Evolutionary conservation across 805 yeast genomes (phyloP).

Genomic region (Saccharomycopsis sp.): DNA sequence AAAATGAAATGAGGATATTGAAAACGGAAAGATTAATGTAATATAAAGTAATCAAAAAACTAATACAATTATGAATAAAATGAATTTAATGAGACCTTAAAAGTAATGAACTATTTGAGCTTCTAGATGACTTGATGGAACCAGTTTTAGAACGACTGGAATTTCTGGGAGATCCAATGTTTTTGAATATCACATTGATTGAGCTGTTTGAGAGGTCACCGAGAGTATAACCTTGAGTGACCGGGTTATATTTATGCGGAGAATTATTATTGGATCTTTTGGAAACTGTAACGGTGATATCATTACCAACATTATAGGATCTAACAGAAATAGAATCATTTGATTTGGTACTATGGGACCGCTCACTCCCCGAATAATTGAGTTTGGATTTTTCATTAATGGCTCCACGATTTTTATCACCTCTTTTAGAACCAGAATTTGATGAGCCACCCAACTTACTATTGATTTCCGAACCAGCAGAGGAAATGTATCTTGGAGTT

Average conservation of each 20-base stretch:
- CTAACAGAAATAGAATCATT: constrained; percentile 13
- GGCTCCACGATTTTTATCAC: background rate
- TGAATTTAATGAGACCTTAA: background rate
- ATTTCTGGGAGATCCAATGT: constrained; percentile 7
- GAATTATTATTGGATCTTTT: constrained; percentile 2
- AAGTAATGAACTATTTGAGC: constrained; percentile 10
- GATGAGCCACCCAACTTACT: background rate
- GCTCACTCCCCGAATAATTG: background rate
- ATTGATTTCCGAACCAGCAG: background rate
- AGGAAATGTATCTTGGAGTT: too few species aligned
- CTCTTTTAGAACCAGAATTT: background rate
- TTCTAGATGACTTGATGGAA: constrained; percentile 8
- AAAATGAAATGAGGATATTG: too few species aligned
- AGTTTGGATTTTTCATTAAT: background rate
- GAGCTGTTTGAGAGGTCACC: constrained; percentile 12
- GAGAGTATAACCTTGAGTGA: background rate
- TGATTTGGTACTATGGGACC: background rate
- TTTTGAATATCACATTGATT: constrained; percentile 5
- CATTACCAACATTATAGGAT: constrained; percentile 13
- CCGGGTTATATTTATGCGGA: constrained; percentile 1
- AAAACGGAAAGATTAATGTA: too few species aligned
- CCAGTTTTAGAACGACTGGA: too few species aligned
- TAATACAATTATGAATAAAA: too few species aligned
- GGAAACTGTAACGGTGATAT: constrained; percentile 9
- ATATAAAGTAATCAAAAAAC: too few species aligned